These are phyloP conservation scores for Vanrija sp. DNA, from an alignment of 1,284 basidiomycete genomes.

Conservation along the genomic window DNA sequence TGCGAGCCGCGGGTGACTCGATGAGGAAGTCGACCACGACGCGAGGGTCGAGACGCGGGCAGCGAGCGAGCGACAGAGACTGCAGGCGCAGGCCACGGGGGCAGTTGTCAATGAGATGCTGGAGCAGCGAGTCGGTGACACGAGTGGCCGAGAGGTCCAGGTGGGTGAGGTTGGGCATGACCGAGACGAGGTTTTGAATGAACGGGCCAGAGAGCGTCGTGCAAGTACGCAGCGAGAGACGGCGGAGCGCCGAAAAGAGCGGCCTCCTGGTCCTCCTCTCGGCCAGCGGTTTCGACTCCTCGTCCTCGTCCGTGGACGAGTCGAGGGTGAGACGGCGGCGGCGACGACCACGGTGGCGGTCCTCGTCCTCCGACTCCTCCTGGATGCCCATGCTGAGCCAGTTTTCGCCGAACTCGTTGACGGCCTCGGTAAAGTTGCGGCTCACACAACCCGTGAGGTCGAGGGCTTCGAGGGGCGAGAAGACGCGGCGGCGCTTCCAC, in stretches of 20 bases:
- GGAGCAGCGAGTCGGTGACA: constrained; percentile 57
- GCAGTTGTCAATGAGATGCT: constrained; percentile 54
- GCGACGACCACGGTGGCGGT: constrained; percentile 39
- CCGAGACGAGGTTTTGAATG: constrained; percentile 67
- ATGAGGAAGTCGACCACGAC: constrained; percentile 74
- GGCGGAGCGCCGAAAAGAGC: constrained; percentile 68
- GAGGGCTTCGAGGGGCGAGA: constrained; percentile 71
- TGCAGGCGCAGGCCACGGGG: constrained; percentile 61
- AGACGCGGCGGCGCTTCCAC: constrained; percentile 54
- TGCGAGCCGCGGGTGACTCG: constrained; percentile 58
- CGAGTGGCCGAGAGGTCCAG: constrained; percentile 60
- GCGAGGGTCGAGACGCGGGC: constrained; percentile 74
- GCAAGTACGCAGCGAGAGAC: constrained; percentile 80
- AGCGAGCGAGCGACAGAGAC: constrained; percentile 82
- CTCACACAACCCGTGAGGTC: constrained; percentile 95
- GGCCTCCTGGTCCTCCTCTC: constrained; percentile 21
- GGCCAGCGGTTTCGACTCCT: constrained; percentile 41
- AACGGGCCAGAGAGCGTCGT: constrained; percentile 69
- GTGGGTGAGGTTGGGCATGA: constrained; percentile 46
- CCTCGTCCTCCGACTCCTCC: constrained; percentile 53
- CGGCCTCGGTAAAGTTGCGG: constrained; percentile 74
- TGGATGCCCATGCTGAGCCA: constrained; percentile 57
- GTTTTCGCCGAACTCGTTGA: constrained; percentile 74
- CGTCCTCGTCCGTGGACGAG: constrained; percentile 16
- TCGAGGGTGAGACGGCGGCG: constrained; percentile 14